Conservation (phyloP, 345 rosid species). For the Syzygium oleosum region DNA sequence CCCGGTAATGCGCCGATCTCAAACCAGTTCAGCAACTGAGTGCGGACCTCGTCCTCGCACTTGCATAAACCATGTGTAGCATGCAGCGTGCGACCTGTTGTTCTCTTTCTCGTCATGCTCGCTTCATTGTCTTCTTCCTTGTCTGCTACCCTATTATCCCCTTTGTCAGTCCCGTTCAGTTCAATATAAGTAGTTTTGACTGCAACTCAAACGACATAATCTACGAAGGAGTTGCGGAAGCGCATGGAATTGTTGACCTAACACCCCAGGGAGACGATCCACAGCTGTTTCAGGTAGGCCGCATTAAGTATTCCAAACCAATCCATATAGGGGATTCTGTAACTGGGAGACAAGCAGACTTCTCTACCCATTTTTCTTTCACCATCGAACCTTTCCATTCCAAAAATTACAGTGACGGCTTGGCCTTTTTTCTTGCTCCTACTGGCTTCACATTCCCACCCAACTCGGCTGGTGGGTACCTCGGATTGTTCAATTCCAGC, state of each 20-base stretch:
- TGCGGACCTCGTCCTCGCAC: neutral
- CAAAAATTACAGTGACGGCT: neutral
- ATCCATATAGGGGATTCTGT: neutral
- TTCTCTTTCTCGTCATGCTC: neutral
- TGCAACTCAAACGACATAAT: neutral
- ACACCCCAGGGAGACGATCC: accelerated
- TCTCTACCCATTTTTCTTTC: neutral
- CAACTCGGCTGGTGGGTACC: neutral
- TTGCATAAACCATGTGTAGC: neutral
- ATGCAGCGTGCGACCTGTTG: neutral
- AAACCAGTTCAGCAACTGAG: neutral
- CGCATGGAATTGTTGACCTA: neutral
- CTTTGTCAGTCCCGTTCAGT: neutral
- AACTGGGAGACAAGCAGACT: neutral
- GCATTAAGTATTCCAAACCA: neutral
- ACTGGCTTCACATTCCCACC: neutral
- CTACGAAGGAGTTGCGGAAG: neutral
- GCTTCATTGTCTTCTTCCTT: neutral
- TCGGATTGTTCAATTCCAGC: neutral
- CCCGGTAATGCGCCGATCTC: neutral
- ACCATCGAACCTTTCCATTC: neutral
- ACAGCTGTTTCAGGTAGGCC: neutral
- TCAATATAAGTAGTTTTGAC: neutral
- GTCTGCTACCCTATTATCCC: neutral
- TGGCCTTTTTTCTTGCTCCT: neutral